Conservation (phyloP, 2,329 filamentous ascomycete species). For the Macroventuria anomochaeta region DNA sequence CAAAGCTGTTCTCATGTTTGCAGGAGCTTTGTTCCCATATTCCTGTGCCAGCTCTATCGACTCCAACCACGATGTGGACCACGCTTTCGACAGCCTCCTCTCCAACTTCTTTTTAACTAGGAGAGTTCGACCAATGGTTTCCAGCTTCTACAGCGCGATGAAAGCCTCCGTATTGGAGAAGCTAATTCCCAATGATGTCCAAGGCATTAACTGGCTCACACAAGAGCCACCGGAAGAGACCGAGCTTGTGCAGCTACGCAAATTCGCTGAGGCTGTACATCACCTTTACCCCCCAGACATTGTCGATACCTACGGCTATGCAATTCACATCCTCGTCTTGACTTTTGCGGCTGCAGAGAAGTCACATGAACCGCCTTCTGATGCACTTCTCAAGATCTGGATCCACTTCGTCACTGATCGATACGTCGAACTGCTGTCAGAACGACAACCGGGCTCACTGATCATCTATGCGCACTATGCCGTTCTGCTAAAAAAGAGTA, state of each 20-base stretch:
- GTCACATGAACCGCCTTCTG: conserved; percentile 27
- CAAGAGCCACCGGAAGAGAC: conserved; percentile 25
- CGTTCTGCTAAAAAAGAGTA: conserved; percentile 35
- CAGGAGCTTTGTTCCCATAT: conserved; percentile 30
- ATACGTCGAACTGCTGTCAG: conserved; percentile 38
- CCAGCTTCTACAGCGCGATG: conserved; percentile 21
- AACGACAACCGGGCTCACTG: conserved; percentile 41
- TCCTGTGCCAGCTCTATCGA: conserved; percentile 27
- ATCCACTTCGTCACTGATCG: conserved; percentile 31
- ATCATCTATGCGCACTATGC: conserved; percentile 48
- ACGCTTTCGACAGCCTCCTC: conserved; percentile 30
- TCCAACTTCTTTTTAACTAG: conserved; percentile 34
- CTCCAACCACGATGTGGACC: conserved; percentile 18
- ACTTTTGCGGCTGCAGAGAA: conserved; percentile 26
- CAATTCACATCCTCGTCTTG: conserved; percentile 31
- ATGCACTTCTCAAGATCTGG: conserved; percentile 38
- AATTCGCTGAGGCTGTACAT: conserved; percentile 32
- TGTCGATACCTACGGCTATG: conserved; percentile 34
- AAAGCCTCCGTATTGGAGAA: conserved; percentile 15
- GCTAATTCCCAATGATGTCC: conserved; percentile 32
- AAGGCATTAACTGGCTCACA: conserved; percentile 23
- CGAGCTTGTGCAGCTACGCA: conserved; percentile 33
- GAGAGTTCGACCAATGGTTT: conserved; percentile 35
- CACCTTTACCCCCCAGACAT: conserved; percentile 40
- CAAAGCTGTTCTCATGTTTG: conserved; percentile 45